These are phyloP conservation scores for Volutella citrinella DNA, from an alignment of 2,329 filamentous ascomycete genomes.

Conservation along the genomic window DNA sequence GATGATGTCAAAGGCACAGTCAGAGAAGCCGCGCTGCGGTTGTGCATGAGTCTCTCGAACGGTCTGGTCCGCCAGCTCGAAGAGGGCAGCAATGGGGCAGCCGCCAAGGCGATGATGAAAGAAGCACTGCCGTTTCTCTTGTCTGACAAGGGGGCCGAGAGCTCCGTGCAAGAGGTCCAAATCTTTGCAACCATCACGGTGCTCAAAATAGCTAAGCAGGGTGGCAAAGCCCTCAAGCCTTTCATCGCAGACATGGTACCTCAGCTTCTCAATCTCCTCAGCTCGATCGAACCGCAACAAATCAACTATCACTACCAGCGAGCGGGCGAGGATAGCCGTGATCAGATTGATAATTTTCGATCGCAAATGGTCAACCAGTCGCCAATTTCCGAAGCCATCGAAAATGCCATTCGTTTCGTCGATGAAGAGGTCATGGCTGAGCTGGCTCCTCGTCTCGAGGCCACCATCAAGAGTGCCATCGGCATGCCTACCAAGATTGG, in stretches of 20 bases:
- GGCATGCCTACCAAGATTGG: constrained; percentile 94
- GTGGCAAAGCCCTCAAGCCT: constrained; percentile 71
- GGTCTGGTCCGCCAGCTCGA: constrained; percentile 83
- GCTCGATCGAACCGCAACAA: constrained; percentile 81
- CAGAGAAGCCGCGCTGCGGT: constrained; percentile 71
- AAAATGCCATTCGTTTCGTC: constrained; percentile 80
- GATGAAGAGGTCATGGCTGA: constrained; percentile 75
- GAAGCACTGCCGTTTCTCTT: constrained; percentile 88
- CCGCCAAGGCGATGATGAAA: constrained; percentile 75
- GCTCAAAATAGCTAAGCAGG: constrained; percentile 85
- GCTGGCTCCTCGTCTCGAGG: constrained; percentile 69
- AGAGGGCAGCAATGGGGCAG: constrained; percentile 67
- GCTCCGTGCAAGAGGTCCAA: constrained; percentile 82
- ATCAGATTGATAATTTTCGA: constrained; percentile 85
- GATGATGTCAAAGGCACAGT: constrained; percentile 96
- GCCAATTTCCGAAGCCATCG: constrained; percentile 88
- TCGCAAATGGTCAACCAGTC: constrained; percentile 79
- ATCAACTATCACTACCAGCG: constrained; percentile 94
- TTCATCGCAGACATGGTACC: constrained; percentile 82
- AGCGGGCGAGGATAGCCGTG: constrained; percentile 79
- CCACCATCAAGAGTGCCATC: constrained; percentile 79
- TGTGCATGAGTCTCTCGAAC: constrained; percentile 82
- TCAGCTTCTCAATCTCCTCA: constrained; percentile 76
- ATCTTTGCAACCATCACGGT: constrained; percentile 79
- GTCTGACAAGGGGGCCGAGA: constrained; percentile 86